These are phyloP conservation scores for Glebionis coronaria DNA, from an alignment of 129 eudicot genomes.

Conservation along the genomic window DNA sequence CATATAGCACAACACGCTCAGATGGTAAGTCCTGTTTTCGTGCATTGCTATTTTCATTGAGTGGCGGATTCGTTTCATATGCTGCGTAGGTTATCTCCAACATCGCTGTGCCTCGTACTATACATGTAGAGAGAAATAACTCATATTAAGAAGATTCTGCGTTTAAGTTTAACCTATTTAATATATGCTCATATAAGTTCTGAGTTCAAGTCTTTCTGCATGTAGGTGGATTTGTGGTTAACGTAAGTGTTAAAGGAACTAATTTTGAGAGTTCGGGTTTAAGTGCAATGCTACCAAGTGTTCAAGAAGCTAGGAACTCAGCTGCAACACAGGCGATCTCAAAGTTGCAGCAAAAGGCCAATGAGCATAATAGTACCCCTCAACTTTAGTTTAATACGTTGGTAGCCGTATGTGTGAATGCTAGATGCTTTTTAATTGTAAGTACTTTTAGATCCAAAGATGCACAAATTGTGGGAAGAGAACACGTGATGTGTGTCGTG, in stretches of 20 bases:
- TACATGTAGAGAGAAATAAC: no score
- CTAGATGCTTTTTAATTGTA: slow-evolving; percentile 1
- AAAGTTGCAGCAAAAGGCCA: slow-evolving; percentile 34
- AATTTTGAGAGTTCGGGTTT: slow-evolving; percentile 43
- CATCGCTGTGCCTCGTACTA: no score
- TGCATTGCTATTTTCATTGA: neutral
- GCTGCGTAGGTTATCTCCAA: no score
- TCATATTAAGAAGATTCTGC: no score
- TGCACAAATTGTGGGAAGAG: slow-evolving; percentile 9
- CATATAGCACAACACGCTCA: slow-evolving; percentile 24
- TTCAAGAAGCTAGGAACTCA: slow-evolving; percentile 45
- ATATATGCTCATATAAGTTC: neutral
- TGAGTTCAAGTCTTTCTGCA: neutral
- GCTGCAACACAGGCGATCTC: slow-evolving; percentile 43
- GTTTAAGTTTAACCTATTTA: neutral
- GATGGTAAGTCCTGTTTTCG: slow-evolving; percentile 35
- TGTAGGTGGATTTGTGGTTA: slow-evolving; percentile 46
- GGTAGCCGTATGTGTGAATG: neutral
- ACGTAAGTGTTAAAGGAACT: slow-evolving; percentile 39
- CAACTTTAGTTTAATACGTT: slow-evolving; percentile 11
- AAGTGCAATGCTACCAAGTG: slow-evolving; percentile 27
- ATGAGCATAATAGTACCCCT: slow-evolving; percentile 4
- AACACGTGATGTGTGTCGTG: neutral
- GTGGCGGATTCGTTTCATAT: neutral
- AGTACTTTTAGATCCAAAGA: slow-evolving; percentile 5